Conservation (phyloP, 345 rosid species). For the Syzygium jambos region DNA sequence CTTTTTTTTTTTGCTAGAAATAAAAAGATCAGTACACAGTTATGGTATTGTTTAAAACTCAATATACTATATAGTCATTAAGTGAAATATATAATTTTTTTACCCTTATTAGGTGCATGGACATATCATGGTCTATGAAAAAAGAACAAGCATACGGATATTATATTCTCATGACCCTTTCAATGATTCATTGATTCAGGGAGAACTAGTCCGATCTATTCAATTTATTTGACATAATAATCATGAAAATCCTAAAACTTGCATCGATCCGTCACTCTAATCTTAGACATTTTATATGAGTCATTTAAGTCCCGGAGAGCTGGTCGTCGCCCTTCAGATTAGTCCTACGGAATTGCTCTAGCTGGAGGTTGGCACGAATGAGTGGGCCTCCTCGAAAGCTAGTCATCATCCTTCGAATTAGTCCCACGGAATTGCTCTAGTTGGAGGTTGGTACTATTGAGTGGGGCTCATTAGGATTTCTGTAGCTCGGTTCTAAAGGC, state of each 20-base stretch:
- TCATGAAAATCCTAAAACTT: neutral
- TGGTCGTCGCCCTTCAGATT: neutral
- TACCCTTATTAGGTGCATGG: neutral
- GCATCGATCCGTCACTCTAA: accelerated
- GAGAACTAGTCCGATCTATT: neutral
- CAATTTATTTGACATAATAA: neutral
- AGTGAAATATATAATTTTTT: neutral
- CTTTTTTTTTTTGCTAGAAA: too few relatives aligned
- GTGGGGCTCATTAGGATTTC: neutral
- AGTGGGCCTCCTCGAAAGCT: neutral
- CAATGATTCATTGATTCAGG: neutral
- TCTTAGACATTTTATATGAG: neutral
- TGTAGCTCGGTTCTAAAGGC: neutral
- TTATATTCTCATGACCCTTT: neutral
- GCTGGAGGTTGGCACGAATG: neutral
- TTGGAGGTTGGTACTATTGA: neutral
- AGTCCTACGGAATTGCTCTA: neutral
- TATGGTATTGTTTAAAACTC: neutral
- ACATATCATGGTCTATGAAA: neutral
- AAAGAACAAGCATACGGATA: too few relatives aligned
- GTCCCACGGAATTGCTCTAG: neutral
- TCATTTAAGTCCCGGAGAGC: neutral
- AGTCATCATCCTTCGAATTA: neutral
- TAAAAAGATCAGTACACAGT: neutral
- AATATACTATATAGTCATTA: neutral